A percentile compares a stretch with the other conserved stretches of the same genome.
Conservation (phyloP, 1,139 yeast genomes). For the Hemisphaericaspora xylofermentans region DNA sequence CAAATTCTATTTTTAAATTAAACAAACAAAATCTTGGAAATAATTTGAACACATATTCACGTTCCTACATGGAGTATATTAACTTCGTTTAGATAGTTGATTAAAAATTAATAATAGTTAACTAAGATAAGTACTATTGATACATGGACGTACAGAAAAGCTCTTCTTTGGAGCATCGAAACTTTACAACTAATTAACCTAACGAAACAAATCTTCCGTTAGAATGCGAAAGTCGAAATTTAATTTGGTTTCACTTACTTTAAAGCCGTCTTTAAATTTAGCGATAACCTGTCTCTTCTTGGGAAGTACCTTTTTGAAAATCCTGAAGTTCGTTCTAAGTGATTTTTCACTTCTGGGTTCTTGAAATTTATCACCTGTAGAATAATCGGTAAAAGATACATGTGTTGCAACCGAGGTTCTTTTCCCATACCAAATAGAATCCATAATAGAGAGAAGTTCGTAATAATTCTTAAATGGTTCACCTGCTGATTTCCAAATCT, state of each 20-base stretch:
- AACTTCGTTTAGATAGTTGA: too few species aligned
- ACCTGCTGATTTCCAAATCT: slow-evolving; percentile 23
- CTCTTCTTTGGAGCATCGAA: too few species aligned
- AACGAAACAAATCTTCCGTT: slow-evolving; percentile 1
- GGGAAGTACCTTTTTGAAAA: background rate
- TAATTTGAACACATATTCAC: too few species aligned
- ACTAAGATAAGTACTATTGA: too few species aligned
- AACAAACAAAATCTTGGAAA: too few species aligned
- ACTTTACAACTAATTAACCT: background rate
- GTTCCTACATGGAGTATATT: too few species aligned
- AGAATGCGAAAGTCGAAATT: background rate
- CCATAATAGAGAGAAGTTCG: slow-evolving; percentile 22
- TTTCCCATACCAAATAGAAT: slow-evolving; percentile 16
- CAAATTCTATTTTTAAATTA: too few species aligned
- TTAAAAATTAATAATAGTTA: too few species aligned
- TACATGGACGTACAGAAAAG: too few species aligned
- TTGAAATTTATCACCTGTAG: background rate
- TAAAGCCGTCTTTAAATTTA: background rate
- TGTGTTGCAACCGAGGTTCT: background rate
- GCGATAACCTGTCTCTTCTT: background rate
- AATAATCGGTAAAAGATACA: background rate
- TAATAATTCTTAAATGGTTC: slow-evolving; percentile 18
- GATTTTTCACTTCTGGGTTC: background rate
- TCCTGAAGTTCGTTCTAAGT: background rate
- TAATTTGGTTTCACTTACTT: background rate